Evolutionary conservation across 2,329 filamentous ascomycete species (phyloP), one percentile per base, ranked within the genome.

Genomic region (Trichophyton schoenleinii): DNA sequence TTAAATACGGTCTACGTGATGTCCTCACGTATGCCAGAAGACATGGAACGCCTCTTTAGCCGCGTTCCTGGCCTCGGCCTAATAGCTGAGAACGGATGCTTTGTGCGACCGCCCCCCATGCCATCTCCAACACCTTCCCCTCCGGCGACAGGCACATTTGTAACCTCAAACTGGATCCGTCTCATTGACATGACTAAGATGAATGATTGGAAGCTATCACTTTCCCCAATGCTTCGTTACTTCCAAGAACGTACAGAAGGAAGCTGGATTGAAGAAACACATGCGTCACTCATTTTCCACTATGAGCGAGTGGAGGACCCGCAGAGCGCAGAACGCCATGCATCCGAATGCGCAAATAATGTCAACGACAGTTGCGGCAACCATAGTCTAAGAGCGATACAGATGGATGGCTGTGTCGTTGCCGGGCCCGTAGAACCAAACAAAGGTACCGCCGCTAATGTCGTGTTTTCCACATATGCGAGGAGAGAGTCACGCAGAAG

Each of bases 11-110:
- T 97, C 28, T 97, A 96, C 68, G 86, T 97, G 66, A 97, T 96
- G 90, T 96, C 90, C 60, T 87, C 89, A 7, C 86, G 90, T 38
- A 88, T 86, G 66, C 89, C 91, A 0, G 89, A 95, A 68, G 91
- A 96, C 69, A 84, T 96, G 38, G 90, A 96, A 67, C 84, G 87
- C 3, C 80, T 95, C 1, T 96, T 97, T 79, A 86, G 86, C 59
- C 83, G 87, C 25, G 87, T 96, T 1, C 87, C 89, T 3, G 87
- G 87, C 63, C 78, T 96, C 2, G 94, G 94, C 2, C 79, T 97
- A 3, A 95, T 97, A 65, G 92, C 92, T 0, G 92, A 97, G 75
- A 96, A 96, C 66, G 92, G 92, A 1, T 95, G 89, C 71, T 97
- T 95, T 74, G 78, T 96, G 62, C 89, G 88, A 67, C 83, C 89